Conservation (phyloP, 441 rosid genomes). For the Arabidopsis hybrid region DNA sequence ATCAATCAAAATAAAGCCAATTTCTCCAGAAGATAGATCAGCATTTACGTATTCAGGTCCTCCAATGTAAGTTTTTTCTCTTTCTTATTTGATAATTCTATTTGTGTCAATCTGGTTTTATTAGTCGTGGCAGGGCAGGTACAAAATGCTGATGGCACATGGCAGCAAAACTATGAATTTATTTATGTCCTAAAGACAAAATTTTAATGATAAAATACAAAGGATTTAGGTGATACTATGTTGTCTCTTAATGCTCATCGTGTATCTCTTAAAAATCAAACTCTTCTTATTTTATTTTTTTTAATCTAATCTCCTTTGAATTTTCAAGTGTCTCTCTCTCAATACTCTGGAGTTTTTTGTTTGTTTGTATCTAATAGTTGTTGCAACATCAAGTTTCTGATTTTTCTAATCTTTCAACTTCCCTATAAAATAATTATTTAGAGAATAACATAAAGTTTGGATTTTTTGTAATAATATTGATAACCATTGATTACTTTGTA, state of each 20-base stretch:
- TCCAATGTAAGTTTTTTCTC: conserved; percentile 22
- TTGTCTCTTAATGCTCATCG: conserved; percentile 57
- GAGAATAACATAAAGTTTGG: conserved; percentile 16
- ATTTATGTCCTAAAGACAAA: conserved; percentile 40
- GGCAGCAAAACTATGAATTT: conserved; percentile 53
- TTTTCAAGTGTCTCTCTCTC: conserved; percentile 34
- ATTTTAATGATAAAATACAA: conserved; percentile 44
- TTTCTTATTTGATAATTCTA: background rate
- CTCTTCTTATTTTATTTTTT: conserved; percentile 8
- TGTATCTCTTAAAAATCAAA: conserved; percentile 31
- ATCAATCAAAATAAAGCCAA: background rate
- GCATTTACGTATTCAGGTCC: conserved; percentile 24
- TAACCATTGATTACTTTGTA: conserved; percentile 8
- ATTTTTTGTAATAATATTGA: background rate
- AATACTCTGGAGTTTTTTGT: conserved; percentile 37
- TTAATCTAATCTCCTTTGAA: conserved; percentile 24
- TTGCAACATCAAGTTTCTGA: conserved; percentile 38
- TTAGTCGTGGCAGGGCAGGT: conserved; percentile 38
- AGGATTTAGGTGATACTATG: conserved; percentile 55
- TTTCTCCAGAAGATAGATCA: conserved; percentile 16
- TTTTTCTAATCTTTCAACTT: conserved; percentile 29
- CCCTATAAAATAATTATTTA: conserved; percentile 15
- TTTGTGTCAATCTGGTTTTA: conserved; percentile 31
- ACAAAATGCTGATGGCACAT: conserved; percentile 50
- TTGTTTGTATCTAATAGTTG: conserved; percentile 41